Evolutionary conservation across 495 filamentous ascomycete species (phyloP), one percentile per base, ranked within the genome.

Genomic region (Cercophora samala): DNA sequence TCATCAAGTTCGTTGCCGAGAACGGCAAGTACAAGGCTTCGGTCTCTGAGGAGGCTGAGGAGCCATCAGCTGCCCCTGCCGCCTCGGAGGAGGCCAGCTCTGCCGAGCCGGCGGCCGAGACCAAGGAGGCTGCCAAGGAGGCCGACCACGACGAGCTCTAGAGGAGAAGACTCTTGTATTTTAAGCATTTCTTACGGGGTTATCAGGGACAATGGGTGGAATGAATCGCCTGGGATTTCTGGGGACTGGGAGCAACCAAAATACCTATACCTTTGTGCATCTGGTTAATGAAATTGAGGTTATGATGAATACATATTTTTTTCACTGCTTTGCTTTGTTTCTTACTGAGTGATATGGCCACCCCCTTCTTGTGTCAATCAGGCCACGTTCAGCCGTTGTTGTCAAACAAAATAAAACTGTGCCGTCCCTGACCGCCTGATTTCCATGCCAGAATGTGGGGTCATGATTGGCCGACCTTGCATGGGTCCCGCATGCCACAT

Each of bases 1-100:
- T 99, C 58, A 92, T 92, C 73, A 85, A 89, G 71, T 99, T 99
- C 83, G 86, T 99, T 77, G 89, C 91, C 81, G 91, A 96, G 81
- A 96, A 97, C 79, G 95, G 95, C 77, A 92, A 92, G 78, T 87
- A 96, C 82, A 87, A 93, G 81, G 85, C 86, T 22, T 79, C 84
- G 60, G 83, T 86, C 52, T 73, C 80, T 21, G 87, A 85, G 69
- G 78, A 82, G 63, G 77, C 80, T 66, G 83, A 84, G 69, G 86
- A 88, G 75, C 77, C 83, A 26, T 80, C 83, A 59, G 80, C 81
- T 52, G 83, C 85, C 53, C 80, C 84, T 23, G 79, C 79, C 56
- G 84, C 81, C 32, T 24, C 63, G 60, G 78, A 73, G 70, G 74
- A 71, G 19, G 24, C 59, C 17, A 4, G 26, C 68, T 74, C 74